Evolutionary conservation across 2,329 filamentous ascomycete genomes (phyloP).

Genomic region (Trichoderma gracile): DNA sequence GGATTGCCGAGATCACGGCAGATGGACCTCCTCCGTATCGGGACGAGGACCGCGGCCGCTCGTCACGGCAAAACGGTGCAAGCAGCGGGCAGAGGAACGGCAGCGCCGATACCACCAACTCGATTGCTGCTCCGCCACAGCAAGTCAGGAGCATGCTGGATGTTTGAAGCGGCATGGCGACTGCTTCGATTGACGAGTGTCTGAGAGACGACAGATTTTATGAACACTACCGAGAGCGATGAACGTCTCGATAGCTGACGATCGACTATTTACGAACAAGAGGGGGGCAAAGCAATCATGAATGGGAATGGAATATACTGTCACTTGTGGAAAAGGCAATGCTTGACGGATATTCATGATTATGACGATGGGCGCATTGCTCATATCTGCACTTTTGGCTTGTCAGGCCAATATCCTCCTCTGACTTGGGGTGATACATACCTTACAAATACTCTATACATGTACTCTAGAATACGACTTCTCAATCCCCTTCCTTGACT

Average conservation of each 20-base stretch:
- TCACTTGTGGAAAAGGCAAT: too few species aligned
- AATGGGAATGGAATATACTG: too few species aligned
- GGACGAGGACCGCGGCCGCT: conserved; percentile 32
- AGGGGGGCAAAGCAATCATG: too few species aligned
- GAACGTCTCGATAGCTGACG: background rate
- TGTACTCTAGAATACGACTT: too few species aligned
- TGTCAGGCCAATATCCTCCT: too few species aligned
- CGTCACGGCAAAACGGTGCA: conserved; percentile 34
- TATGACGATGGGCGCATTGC: too few species aligned
- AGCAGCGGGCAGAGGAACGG: conserved; percentile 44
- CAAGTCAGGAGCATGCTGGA: conserved; percentile 61
- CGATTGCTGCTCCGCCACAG: conserved; percentile 52
- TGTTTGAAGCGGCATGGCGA: conserved; percentile 39
- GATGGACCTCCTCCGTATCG: conserved; percentile 49
- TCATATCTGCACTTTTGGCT: too few species aligned
- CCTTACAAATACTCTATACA: too few species aligned
- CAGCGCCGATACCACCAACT: conserved; percentile 50
- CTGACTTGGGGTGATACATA: too few species aligned
- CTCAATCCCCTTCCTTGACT: too few species aligned
- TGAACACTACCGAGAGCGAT: conserved; percentile 1
- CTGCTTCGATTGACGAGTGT: background rate
- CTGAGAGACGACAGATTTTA: too few species aligned
- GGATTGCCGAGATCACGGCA: conserved; percentile 43
- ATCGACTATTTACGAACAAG: background rate
- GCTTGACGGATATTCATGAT: too few species aligned